Evolutionary conservation across 257 asterid genomes (phyloP), one percentile per base, ranked within the genome.

Genomic region (Petunia secreta): DNA sequence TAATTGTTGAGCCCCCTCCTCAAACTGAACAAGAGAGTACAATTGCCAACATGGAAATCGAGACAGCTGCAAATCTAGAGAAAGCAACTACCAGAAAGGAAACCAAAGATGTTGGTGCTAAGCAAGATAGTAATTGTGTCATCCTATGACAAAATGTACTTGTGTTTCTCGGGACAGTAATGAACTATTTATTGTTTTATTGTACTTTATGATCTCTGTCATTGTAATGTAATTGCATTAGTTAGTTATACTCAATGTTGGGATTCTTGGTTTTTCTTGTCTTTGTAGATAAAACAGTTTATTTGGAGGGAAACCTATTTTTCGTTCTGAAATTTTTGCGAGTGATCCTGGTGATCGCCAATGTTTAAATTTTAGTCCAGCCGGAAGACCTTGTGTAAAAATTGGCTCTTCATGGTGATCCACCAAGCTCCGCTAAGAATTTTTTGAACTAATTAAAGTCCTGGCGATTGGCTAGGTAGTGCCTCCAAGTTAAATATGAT

Each of bases 111-210:
- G 38, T 59, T 6, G 38, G 64, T 71, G 36, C 41, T 69, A 71
- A 71, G 0, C 77, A 71, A 71, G 77, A 71, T 34, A 53, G 39
- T 68, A 68, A 68, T 68, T 48, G 77, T 71, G 0, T 10, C 50
- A 69, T 69, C 59, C 43, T 46, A 46, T 69, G 59, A 69, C 37
- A 69, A 4, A 16, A 44, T 44, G 16, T 69, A 0, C 34, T 64
- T 41, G 3, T 40, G 38, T 41, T 66, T 8, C 2, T 9, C 10
- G 10, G 14, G 8, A 0, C 36, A 8, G 11, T 53, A 53, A 9
- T 10, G 25, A 25, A 25, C 0, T 13, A 53, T 6, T 62, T 66
- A 13, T 2, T 0, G 14, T 66, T 36, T 62, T 36, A 7, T 63
- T 63, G 9, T 63, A 37, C 9, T 3, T 68, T 60, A 44, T 54